Evolutionary conservation across 1,284 basidiomycete genomes (phyloP).

Genomic region (Gomphus sp.): DNA sequence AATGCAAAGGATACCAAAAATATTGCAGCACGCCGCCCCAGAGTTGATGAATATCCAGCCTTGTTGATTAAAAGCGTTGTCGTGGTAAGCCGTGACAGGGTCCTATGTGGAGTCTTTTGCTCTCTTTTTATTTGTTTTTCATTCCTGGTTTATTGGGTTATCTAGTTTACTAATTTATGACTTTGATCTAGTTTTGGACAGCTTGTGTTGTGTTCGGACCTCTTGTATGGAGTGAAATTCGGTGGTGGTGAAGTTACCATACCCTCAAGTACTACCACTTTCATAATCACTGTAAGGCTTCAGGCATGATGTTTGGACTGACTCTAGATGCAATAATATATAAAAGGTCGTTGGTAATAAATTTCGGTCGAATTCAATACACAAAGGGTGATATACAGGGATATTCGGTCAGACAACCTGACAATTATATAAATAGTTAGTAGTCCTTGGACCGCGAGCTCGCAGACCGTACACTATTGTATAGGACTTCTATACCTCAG

Average conservation of each 20-base stretch:
- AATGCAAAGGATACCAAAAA: constrained; percentile 13
- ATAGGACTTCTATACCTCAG: too few relatives aligned
- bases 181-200: constrained; percentile 61
- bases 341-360: too few relatives aligned
- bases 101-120: not conserved
- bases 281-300: too few relatives aligned
- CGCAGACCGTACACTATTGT: too few relatives aligned
- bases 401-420: too few relatives aligned
- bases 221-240: constrained; percentile 78
- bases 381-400: too few relatives aligned
- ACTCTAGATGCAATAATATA: too few relatives aligned
- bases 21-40: constrained; percentile 22
- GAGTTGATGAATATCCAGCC: constrained; percentile 48
- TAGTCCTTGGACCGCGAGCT: too few relatives aligned
- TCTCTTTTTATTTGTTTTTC: not conserved
- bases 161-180: not conserved
- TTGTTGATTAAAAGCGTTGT: constrained; percentile 43
- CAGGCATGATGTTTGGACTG: too few relatives aligned
- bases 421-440: too few relatives aligned
- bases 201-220: constrained; percentile 83
- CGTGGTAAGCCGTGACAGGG: constrained; percentile 38
- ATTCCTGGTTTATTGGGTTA: not conserved
- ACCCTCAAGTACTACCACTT: not conserved
- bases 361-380: too few relatives aligned
- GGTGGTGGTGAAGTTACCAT: constrained; percentile 31